Evolutionary conservation across 495 filamentous ascomycete species (phyloP).

Genomic region (Aspergillus sclerotioniger): DNA sequence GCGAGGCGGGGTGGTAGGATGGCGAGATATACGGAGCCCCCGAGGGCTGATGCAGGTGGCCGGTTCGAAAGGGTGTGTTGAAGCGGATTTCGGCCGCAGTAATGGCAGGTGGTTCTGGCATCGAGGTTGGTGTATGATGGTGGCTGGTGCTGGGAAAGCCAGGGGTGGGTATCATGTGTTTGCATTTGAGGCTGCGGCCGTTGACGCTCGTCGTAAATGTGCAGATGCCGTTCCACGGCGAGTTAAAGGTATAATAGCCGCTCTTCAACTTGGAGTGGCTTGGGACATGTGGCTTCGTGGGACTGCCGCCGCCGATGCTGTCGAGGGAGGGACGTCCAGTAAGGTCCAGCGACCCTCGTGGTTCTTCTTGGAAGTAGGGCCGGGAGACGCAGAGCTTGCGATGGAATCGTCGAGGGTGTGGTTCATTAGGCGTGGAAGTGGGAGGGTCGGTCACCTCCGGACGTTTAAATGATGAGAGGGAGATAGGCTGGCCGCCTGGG

Average conservation of each 20-base stretch:
- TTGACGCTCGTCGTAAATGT: conserved; percentile 74
- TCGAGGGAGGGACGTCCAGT: conserved; percentile 19
- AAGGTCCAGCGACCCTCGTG: conserved; percentile 19
- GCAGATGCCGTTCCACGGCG: conserved; percentile 84
- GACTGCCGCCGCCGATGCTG: conserved; percentile 10
- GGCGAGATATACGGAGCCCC: conserved; percentile 26
- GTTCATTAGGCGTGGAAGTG: conserved; percentile 8
- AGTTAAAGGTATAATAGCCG: conserved; percentile 61
- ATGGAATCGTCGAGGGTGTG: conserved; percentile 37
- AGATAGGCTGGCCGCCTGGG: conserved; percentile 17
- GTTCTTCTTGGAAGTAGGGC: conserved; percentile 23
- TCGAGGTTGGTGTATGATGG: not conserved
- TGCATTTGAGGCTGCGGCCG: conserved; percentile 74
- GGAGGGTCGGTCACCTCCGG: conserved; percentile 14
- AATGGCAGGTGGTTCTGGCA: conserved; percentile 40
- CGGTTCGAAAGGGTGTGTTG: conserved; percentile 66
- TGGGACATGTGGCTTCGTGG: conserved; percentile 7
- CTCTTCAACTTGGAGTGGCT: conserved; percentile 40
- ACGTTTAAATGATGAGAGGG: conserved; percentile 20
- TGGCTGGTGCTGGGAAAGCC: conserved; percentile 10
- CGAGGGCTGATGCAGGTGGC: conserved; percentile 33
- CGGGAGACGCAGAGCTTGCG: conserved; percentile 39
- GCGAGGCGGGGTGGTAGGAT: conserved; percentile 11
- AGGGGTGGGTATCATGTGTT: conserved; percentile 57
- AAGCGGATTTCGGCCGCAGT: conserved; percentile 82